phyloP scores from a whole-genome alignment of 495 filamentous ascomycete genomes.

The Rostrohypoxylon terebratum region DNA sequence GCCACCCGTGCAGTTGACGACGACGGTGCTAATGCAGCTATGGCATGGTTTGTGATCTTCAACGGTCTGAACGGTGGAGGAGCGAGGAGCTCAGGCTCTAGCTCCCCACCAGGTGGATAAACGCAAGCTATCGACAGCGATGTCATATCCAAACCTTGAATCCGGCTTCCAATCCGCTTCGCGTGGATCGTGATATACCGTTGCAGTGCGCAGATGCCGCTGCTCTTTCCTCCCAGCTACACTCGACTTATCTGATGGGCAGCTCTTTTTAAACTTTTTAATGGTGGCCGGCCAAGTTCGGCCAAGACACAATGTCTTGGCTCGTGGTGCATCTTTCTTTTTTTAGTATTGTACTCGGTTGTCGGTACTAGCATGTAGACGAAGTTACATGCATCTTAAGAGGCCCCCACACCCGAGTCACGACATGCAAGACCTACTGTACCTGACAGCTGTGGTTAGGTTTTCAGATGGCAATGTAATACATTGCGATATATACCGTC shows the following conservation, averaged over 20 bases:
- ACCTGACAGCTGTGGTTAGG: slow-evolving; percentile 37
- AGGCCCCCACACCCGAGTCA: slow-evolving; percentile 30
- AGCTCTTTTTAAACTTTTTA: slow-evolving; percentile 16
- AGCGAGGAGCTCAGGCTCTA: not conserved
- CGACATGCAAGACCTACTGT: slow-evolving; percentile 30
- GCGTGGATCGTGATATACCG: slow-evolving; percentile 19
- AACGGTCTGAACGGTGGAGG: slow-evolving; percentile 3
- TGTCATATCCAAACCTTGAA: slow-evolving; percentile 13
- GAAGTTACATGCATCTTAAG: slow-evolving; percentile 31
- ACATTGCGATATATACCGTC: slow-evolving; percentile 16
- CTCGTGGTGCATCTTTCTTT: slow-evolving; percentile 22
- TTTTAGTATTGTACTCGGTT: slow-evolving; percentile 28
- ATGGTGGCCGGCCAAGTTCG: slow-evolving; percentile 30
- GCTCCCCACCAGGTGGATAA: not conserved
- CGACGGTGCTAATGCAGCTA: slow-evolving; percentile 22
- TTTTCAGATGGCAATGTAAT: slow-evolving; percentile 18
- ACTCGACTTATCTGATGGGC: slow-evolving; percentile 8
- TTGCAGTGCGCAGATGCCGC: slow-evolving; percentile 23
- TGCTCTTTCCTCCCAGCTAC: slow-evolving; percentile 9
- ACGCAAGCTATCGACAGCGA: not conserved
- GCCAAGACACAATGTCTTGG: slow-evolving; percentile 29
- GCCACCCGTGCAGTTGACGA: slow-evolving; percentile 24
- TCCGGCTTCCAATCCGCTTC: slow-evolving; percentile 12
- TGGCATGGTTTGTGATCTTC: slow-evolving; percentile 10
- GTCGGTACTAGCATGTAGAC: slow-evolving; percentile 12